These are phyloP conservation scores for Carpinus viminea DNA, from an alignment of 306 rosid species.

Conservation along the genomic window DNA sequence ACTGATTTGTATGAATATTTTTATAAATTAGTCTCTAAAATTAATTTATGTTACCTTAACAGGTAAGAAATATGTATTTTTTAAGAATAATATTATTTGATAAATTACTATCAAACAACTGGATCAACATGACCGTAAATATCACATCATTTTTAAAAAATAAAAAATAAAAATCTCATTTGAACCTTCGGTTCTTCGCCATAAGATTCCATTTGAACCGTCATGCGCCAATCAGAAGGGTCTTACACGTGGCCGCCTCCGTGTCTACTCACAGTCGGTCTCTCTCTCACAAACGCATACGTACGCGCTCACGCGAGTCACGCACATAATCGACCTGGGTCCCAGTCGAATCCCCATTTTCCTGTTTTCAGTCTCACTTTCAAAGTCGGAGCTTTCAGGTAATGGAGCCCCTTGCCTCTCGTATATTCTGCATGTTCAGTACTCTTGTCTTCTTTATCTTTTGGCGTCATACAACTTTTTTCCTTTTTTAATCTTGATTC, in stretches of 20 bases:
- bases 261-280: background rate
- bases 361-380: background rate
- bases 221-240: background rate
- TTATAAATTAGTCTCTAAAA: too few species aligned
- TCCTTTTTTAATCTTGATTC: background rate
- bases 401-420: background rate
- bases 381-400: background rate
- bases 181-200: too few species aligned
- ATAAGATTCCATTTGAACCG: background rate
- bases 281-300: background rate
- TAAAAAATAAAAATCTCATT: too few species aligned
- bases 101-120: too few species aligned
- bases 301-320: background rate
- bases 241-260: background rate
- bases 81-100: too few species aligned
- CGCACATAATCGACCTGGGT: background rate
- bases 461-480: background rate
- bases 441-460: background rate
- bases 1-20: too few species aligned
- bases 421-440: background rate
- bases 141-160: too few species aligned
- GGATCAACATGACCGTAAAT: too few species aligned
- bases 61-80: too few species aligned
- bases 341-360: background rate
- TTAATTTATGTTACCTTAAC: too few species aligned